Percentiles rank a stretch among this genome's conserved stretches.
Evolutionary conservation across 768 basidiomycete species (phyloP).

Genomic region (Russula dissimulans): DNA sequence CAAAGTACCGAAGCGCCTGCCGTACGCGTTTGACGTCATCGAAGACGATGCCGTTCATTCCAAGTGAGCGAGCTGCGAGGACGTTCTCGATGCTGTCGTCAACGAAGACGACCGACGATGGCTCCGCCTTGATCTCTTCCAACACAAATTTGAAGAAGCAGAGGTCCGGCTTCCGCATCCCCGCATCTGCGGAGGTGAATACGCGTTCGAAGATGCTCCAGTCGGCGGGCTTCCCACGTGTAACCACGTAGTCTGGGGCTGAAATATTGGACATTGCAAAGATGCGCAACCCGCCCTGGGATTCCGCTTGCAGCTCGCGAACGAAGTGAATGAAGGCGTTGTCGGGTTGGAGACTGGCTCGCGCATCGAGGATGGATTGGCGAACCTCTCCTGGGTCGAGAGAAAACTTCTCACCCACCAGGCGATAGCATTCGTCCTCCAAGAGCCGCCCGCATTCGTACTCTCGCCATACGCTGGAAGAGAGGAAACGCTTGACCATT

Average conservation of each 20-base stretch:
- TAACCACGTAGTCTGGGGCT: conserved; percentile 38
- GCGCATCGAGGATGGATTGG: conserved; percentile 38
- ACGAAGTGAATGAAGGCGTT: conserved; percentile 38
- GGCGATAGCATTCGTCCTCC: conserved; percentile 37
- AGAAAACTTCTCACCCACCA: conserved; percentile 32
- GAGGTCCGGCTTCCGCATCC: conserved; percentile 49
- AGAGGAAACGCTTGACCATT: conserved; percentile 34
- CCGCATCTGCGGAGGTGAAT: conserved; percentile 43
- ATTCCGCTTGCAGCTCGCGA: conserved; percentile 35
- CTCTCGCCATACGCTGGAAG: conserved; percentile 40
- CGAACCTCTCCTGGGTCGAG: conserved; percentile 33
- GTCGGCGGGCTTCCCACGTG: conserved; percentile 37
- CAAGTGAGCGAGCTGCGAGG: conserved; percentile 45
- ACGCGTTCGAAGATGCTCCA: conserved; percentile 42
- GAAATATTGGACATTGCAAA: conserved; percentile 58
- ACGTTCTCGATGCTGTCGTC: conserved; percentile 56
- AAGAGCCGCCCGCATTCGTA: conserved; percentile 40
- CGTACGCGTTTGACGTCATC: conserved; percentile 34
- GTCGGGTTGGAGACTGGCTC: conserved; percentile 39
- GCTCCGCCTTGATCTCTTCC: conserved; percentile 35
- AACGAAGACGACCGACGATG: conserved; percentile 41
- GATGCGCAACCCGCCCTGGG: conserved; percentile 30
- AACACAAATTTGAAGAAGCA: conserved; percentile 45
- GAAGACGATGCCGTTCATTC: conserved; percentile 46
- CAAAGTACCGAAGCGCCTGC: conserved; percentile 38